Evolutionary conservation across 805 yeast genomes (phyloP).

Genomic region (Wickerhamiella cacticola): DNA sequence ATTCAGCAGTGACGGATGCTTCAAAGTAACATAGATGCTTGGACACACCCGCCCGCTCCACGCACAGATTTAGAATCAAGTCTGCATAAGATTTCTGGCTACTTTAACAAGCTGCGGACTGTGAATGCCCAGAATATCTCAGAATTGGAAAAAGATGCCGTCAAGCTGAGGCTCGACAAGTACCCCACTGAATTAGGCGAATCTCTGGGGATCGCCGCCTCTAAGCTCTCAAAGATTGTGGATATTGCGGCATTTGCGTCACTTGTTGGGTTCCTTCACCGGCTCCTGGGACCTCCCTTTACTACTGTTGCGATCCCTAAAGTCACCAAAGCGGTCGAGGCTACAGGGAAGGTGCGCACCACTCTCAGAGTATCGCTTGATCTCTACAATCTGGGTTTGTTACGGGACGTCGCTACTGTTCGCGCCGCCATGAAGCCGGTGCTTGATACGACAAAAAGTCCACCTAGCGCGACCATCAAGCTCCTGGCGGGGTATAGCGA

Average conservation of each 20-base stretch:
- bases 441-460: background rate
- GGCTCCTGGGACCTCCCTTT: background rate
- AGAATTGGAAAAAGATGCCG: background rate
- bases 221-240: background rate
- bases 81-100: conserved; percentile 2
- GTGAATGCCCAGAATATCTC: background rate
- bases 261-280: background rate
- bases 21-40: background rate
- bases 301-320: conserved; percentile 2
- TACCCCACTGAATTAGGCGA: conserved; percentile 9
- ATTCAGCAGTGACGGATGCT: background rate
- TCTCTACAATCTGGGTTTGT: background rate
- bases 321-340: conserved; percentile 1
- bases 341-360: background rate
- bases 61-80: conserved; percentile 4
- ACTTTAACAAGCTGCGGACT: background rate
- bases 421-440: background rate
- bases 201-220: background rate
- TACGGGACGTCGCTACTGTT: background rate
- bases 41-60: background rate
- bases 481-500: background rate
- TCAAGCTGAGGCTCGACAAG: conserved; percentile 7
- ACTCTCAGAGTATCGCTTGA: conserved; percentile 1
- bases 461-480: conserved; percentile 2
- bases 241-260: conserved; percentile 2